Percentiles rank a stretch among this genome's conserved stretches.
phyloP scores from a whole-genome alignment of 75 land plant genomes.

The Chamaecyparis obtusa region DNA sequence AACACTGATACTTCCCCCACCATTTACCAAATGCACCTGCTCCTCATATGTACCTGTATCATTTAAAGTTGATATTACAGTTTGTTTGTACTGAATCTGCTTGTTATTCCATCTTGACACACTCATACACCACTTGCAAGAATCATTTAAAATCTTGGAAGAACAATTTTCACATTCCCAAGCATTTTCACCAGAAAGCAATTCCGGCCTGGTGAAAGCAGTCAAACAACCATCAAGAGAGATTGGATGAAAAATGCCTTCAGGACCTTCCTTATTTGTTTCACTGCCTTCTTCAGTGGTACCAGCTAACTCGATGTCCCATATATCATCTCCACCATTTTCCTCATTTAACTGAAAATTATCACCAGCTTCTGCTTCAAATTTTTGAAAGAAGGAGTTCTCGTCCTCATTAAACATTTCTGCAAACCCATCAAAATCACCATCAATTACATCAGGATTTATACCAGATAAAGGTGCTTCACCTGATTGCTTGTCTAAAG shows the following conservation, averaged over 20 bases:
- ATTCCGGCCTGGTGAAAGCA: conserved; percentile 39
- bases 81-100: neutral
- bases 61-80: neutral
- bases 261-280: conserved; percentile 47
- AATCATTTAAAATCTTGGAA: neutral
- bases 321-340: conserved; percentile 13
- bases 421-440: conserved; percentile 22
- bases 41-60: conserved; percentile 11
- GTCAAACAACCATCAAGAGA: conserved; percentile 47
- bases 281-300: conserved; percentile 29
- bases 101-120: neutral
- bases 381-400: conserved; percentile 11
- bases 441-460: neutral
- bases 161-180: conserved; percentile 54
- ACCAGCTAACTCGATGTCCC: conserved; percentile 12
- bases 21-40: conserved; percentile 9
- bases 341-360: conserved; percentile 21
- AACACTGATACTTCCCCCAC: conserved; percentile 1
- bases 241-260: conserved; percentile 17
- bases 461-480: neutral
- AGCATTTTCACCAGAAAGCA: conserved; percentile 46
- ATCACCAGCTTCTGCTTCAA: conserved; percentile 5
- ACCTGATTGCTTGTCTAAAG: neutral
- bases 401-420: conserved; percentile 14
- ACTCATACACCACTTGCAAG: neutral